phyloP scores from a whole-genome alignment of 2,329 filamentous ascomycete genomes.

The Neofusicoccum sp. region DNA sequence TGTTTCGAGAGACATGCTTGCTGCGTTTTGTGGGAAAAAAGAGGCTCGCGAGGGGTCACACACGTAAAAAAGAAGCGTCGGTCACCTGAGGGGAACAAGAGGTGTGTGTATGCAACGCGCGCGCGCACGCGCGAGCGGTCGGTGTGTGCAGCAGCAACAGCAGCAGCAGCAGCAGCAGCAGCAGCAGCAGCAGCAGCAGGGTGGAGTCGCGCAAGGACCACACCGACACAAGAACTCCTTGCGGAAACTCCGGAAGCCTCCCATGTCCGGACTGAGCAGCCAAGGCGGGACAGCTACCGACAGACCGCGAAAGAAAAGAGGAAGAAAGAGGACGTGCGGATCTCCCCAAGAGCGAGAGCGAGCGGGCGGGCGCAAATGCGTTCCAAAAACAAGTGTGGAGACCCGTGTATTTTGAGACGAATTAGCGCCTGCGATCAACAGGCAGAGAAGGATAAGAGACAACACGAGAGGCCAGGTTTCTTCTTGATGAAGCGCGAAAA shows the following conservation, averaged over 20 bases:
- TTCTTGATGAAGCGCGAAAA: constrained; percentile 11
- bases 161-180: no score
- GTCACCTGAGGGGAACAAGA: not conserved
- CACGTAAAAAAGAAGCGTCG: not conserved
- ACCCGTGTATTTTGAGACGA: constrained; percentile 15
- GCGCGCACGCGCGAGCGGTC: no score
- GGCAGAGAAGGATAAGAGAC: constrained; percentile 10
- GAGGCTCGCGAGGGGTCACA: not conserved
- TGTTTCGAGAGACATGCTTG: not conserved
- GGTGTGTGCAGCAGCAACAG: no score
- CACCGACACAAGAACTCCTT: no score
- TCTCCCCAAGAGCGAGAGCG: no score
- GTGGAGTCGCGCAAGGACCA: no score
- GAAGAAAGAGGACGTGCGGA: not conserved
- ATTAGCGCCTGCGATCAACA: constrained; percentile 14
- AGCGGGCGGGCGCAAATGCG: not conserved
- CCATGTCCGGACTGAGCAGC: no score
- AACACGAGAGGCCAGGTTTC: constrained; percentile 13
- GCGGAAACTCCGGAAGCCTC: no score
- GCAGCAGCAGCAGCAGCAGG: no score
- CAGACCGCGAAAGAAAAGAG: not conserved
- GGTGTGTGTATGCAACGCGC: not conserved
- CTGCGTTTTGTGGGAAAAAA: not conserved
- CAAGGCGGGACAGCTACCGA: no score
- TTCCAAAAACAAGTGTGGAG: not conserved